Conservation (phyloP, 2,329 filamentous ascomycete genomes). For the Fusarium brevicatenulatum region DNA sequence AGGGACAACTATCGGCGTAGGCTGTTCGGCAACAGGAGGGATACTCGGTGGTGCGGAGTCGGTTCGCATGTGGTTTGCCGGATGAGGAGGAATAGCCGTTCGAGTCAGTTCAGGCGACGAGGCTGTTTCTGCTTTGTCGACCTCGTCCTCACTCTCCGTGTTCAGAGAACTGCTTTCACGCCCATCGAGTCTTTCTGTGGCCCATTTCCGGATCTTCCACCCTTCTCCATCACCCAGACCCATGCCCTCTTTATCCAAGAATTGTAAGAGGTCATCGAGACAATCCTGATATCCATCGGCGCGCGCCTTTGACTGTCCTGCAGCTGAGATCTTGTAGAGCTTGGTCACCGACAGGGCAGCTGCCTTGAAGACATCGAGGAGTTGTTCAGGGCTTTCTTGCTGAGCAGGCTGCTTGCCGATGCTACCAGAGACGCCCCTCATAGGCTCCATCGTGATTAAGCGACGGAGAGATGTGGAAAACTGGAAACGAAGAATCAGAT, state of each 20-base stretch:
- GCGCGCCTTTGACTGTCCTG: conserved; percentile 78
- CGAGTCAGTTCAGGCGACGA: conserved; percentile 68
- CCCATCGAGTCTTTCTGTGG: conserved; percentile 75
- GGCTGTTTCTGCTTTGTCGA: conserved; percentile 68
- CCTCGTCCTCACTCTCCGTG: conserved; percentile 76
- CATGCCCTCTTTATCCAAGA: conserved; percentile 84
- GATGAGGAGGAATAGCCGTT: conserved; percentile 55
- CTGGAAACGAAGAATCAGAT: conserved; percentile 23
- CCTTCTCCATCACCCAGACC: conserved; percentile 83
- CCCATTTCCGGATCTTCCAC: conserved; percentile 70
- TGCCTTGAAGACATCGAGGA: conserved; percentile 90
- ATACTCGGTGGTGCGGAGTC: conserved; percentile 44
- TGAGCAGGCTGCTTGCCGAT: conserved; percentile 46
- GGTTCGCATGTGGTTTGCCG: conserved; percentile 37
- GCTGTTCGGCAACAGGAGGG: conserved; percentile 43
- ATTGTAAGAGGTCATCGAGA: conserved; percentile 86
- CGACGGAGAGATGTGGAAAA: conserved; percentile 2
- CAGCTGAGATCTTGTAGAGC: conserved; percentile 90
- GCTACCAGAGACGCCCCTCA: conserved; percentile 46
- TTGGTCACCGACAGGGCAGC: conserved; percentile 95
- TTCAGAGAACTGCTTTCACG: conserved; percentile 63
- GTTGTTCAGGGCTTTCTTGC: conserved; percentile 65
- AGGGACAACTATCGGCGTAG: conserved; percentile 60
- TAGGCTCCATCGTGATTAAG: conserved; percentile 45
- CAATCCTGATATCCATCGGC: conserved; percentile 93